Conservation (phyloP, 2,329 filamentous ascomycete species). For the Cercospora sp. region DNA sequence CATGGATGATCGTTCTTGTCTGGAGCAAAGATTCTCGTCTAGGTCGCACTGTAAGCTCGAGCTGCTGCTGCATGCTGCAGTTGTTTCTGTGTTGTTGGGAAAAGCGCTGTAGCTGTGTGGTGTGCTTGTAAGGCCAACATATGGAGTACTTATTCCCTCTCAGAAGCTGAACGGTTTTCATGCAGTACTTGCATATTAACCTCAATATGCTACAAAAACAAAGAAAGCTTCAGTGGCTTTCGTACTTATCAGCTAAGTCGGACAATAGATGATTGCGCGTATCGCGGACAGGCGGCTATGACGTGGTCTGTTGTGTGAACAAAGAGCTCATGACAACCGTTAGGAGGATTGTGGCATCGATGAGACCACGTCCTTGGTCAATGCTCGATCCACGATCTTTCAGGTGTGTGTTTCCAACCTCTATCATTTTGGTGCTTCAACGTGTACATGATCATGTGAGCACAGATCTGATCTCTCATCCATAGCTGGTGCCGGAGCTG, state of each 20-base stretch:
- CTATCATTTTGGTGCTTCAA: not conserved
- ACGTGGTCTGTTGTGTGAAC: not conserved
- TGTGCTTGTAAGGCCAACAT: not conserved
- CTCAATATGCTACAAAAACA: not conserved
- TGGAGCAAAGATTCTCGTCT: not conserved
- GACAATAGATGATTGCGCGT: slow-evolving; percentile 4
- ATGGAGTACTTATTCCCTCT: not conserved
- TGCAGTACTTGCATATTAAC: not conserved
- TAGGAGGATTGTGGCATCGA: not conserved
- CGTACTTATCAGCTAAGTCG: not conserved
- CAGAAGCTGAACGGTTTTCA: no score
- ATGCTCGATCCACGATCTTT: not conserved
- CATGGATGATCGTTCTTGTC: not conserved
- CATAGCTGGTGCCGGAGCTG: not conserved
- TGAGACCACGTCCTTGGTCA: not conserved
- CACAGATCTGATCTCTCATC: not conserved
- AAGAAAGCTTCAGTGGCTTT: not conserved
- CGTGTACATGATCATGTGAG: not conserved
- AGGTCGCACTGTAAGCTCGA: not conserved
- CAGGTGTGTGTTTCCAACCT: not conserved
- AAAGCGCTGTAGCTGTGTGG: not conserved
- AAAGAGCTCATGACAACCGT: slow-evolving; percentile 5
- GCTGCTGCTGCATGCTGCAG: slow-evolving; percentile 2
- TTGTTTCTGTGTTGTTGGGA: not conserved
- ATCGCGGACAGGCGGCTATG: slow-evolving; percentile 3